Conservation (phyloP, 192 early-diverging fungal species). For the Backusella liffmaniae region DNA sequence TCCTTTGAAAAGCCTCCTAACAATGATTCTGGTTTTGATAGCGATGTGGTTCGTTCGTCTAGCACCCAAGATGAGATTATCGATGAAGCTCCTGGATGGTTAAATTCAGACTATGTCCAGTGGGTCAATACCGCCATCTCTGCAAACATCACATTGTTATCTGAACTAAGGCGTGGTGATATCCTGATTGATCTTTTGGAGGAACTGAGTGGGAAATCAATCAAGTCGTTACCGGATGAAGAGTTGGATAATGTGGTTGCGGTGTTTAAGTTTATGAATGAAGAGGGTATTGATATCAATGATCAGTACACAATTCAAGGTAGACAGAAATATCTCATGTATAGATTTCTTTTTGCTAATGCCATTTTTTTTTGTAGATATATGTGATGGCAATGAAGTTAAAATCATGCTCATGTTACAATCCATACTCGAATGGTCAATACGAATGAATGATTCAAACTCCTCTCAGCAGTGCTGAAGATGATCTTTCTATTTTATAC, state of each 20-base stretch:
- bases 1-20: neutral
- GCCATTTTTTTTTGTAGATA: slow-evolving; percentile 8
- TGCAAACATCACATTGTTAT: slow-evolving; percentile 30
- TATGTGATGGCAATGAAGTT: slow-evolving; percentile 38
- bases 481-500: neutral
- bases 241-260: slow-evolving; percentile 52
- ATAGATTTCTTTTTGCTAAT: neutral
- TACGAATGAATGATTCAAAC: slow-evolving; percentile 2
- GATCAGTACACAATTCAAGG: slow-evolving; percentile 53
- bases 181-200: slow-evolving; percentile 48
- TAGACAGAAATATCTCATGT: neutral
- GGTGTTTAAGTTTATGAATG: slow-evolving; percentile 55
- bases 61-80: neutral
- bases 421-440: slow-evolving; percentile 23
- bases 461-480: slow-evolving; percentile 6
- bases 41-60: neutral
- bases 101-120: slow-evolving; percentile 41
- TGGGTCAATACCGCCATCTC: slow-evolving; percentile 46
- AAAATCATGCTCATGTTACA: slow-evolving; percentile 38
- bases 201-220: slow-evolving; percentile 44
- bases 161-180: slow-evolving; percentile 46
- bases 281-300: slow-evolving; percentile 45
- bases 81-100: slow-evolving; percentile 18
- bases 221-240: slow-evolving; percentile 38
- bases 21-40: slow-evolving; percentile 20